Evolutionary conservation across 2,329 filamentous ascomycete genomes (phyloP).

Genomic region (Fusarium musae): DNA sequence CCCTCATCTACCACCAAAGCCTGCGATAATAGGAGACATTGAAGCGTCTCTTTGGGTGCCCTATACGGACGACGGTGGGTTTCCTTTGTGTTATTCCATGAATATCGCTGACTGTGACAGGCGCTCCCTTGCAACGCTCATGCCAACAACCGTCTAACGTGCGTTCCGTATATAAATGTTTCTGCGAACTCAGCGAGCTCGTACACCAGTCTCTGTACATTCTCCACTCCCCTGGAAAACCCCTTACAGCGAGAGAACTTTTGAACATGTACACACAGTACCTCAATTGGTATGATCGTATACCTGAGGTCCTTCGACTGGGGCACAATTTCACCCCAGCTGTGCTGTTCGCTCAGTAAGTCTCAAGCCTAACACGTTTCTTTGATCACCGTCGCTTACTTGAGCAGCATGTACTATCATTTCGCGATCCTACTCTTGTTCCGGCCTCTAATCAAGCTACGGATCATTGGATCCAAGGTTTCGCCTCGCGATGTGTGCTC

Average conservation of each 20-base stretch:
- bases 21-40: constrained; percentile 68
- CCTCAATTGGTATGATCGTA: constrained; percentile 75
- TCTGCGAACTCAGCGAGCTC: constrained; percentile 78
- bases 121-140: constrained; percentile 63
- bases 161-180: constrained; percentile 73
- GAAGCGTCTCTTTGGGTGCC: constrained; percentile 70
- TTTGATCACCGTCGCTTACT: background rate
- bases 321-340: constrained; percentile 78
- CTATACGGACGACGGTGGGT: constrained; percentile 67
- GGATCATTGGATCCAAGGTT: constrained; percentile 71
- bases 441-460: constrained; percentile 74
- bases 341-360: constrained; percentile 79
- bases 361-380: background rate
- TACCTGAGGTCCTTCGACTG: constrained; percentile 72
- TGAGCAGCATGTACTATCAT: constrained; percentile 73
- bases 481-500: constrained; percentile 73
- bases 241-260: constrained; percentile 71
- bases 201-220: constrained; percentile 77
- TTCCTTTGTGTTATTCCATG: background rate
- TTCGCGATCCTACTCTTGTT: constrained; percentile 79
- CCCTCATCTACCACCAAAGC: constrained; percentile 67
- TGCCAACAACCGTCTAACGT: constrained; percentile 74
- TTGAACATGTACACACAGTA: constrained; percentile 75
- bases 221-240: constrained; percentile 75
- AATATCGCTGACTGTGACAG: constrained; percentile 46